Evolutionary conservation across 2,329 filamentous ascomycete species (phyloP).

Genomic region (Colletotrichum sp.): DNA sequence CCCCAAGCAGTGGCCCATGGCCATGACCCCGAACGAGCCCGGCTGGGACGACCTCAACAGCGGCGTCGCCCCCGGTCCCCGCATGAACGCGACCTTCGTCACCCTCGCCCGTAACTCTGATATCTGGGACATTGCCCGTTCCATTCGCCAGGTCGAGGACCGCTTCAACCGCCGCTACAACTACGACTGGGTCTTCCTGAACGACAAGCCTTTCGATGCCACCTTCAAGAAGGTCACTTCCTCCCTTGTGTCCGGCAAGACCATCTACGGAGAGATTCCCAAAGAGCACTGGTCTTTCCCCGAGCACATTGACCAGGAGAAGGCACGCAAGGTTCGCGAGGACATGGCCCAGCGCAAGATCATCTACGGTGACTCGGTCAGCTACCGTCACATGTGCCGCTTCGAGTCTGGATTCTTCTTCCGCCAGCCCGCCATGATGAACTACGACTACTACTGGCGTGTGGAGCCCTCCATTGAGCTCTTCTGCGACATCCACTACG

Average conservation of each 20-base stretch:
- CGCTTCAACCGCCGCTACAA: constrained; percentile 96
- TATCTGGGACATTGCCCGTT: constrained; percentile 95
- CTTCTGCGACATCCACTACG: constrained; percentile 93
- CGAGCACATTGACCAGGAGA: constrained; percentile 92
- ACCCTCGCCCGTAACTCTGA: constrained; percentile 92
- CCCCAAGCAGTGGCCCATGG: constrained; percentile 50
- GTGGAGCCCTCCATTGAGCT: constrained; percentile 97
- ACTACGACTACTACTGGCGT: constrained; percentile 99
- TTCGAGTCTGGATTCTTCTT: constrained; percentile 99
- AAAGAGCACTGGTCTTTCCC: constrained; percentile 98
- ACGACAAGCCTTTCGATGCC: constrained; percentile 92
- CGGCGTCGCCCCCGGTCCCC: constrained; percentile 65
- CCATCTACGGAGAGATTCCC: constrained; percentile 88
- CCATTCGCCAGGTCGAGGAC: constrained; percentile 95
- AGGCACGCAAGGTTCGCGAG: constrained; percentile 86
- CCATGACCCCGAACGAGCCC: constrained; percentile 54
- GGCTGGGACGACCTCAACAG: constrained; percentile 56
- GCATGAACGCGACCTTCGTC: constrained; percentile 97
- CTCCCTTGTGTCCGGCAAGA: constrained; percentile 89
- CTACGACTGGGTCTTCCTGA: constrained; percentile 99
- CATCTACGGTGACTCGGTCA: constrained; percentile 96
- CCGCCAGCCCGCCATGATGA: constrained; percentile 88
- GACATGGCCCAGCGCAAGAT: constrained; percentile 95
- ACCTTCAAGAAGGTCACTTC: constrained; percentile 92
- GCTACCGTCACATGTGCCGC: constrained; percentile 99